These are phyloP conservation scores for Flaveria brownii DNA, from an alignment of 129 eudicot species.

Conservation along the genomic window DNA sequence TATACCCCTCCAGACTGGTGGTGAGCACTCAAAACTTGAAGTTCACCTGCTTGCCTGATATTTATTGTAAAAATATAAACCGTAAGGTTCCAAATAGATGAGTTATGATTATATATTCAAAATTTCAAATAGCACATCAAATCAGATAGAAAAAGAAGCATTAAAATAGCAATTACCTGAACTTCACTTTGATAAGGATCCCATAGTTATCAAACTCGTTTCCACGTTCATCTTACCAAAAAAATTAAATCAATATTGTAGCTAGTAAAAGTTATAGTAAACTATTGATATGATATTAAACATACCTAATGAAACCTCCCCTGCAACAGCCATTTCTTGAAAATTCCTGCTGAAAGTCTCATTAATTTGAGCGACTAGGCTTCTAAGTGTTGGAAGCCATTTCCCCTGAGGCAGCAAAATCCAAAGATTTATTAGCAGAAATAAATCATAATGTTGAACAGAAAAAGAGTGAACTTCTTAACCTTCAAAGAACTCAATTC, in stretches of 20 bases:
- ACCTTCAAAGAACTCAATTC: conserved; percentile 76
- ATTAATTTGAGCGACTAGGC: conserved; percentile 76
- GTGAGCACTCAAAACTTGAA: conserved; percentile 93
- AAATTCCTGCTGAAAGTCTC: conserved; percentile 85
- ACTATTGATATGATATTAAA: neutral
- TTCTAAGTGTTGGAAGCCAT: conserved; percentile 93
- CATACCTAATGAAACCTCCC: conserved; percentile 87
- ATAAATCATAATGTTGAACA: neutral
- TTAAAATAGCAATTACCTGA: conserved; percentile 59
- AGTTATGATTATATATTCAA: neutral
- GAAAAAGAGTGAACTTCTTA: conserved; percentile 4
- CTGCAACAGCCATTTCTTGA: conserved; percentile 99
- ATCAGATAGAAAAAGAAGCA: neutral
- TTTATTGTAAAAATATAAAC: conserved; percentile 23
- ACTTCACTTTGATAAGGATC: conserved; percentile 89
- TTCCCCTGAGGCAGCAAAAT: conserved; percentile 51
- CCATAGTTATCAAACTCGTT: conserved; percentile 84
- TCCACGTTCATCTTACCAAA: conserved; percentile 70
- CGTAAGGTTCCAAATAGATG: neutral
- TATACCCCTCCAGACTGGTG: conserved; percentile 99
- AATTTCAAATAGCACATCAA: neutral
- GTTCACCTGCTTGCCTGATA: conserved; percentile 78
- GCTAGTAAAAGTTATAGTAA: conserved; percentile 11
- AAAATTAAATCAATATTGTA: conserved; percentile 28
- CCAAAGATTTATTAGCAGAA: neutral